Conservation (phyloP, 2,329 filamentous ascomycete species). For the Lecanicillium sp. region DNA sequence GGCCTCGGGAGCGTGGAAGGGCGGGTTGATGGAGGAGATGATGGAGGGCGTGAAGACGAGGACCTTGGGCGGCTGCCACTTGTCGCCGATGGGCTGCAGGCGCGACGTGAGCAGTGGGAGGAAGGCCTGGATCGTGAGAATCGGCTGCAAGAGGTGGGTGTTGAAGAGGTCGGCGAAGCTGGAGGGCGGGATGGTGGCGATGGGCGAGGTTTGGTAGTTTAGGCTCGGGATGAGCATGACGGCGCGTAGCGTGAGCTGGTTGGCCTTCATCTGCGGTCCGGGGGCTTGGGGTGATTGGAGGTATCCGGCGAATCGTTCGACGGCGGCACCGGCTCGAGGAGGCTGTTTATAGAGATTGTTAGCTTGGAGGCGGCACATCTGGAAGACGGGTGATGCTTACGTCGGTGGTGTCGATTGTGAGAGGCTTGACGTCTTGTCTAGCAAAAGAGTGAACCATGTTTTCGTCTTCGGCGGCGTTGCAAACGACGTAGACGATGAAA, state of each 20-base stretch:
- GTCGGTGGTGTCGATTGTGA: conserved; percentile 77
- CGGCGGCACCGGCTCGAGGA: conserved; percentile 57
- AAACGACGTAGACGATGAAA: conserved; percentile 89
- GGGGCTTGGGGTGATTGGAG: conserved; percentile 70
- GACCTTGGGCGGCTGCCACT: conserved; percentile 55
- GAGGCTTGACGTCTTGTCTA: conserved; percentile 72
- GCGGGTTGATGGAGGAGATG: conserved; percentile 69
- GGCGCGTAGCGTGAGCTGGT: conserved; percentile 69
- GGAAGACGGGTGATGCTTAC: conserved; percentile 33
- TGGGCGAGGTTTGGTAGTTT: conserved; percentile 72
- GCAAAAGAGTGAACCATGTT: conserved; percentile 66
- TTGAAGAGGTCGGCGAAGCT: conserved; percentile 87
- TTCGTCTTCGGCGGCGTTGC: conserved; percentile 79
- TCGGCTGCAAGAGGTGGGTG: conserved; percentile 82
- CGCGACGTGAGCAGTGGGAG: conserved; percentile 66
- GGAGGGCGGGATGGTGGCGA: conserved; percentile 77
- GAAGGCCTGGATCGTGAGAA: conserved; percentile 82
- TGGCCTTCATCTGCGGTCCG: conserved; percentile 66
- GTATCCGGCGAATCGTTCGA: conserved; percentile 63
- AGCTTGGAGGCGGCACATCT: not conserved
- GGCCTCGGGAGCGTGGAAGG: conserved; percentile 79
- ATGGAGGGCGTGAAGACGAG: conserved; percentile 74
- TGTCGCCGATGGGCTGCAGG: conserved; percentile 43
- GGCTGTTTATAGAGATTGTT: conserved; percentile 38
- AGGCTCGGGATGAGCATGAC: conserved; percentile 77